These are phyloP conservation scores for Sclerotinia minor DNA, from an alignment of 2,329 filamentous ascomycete species.

Conservation along the genomic window DNA sequence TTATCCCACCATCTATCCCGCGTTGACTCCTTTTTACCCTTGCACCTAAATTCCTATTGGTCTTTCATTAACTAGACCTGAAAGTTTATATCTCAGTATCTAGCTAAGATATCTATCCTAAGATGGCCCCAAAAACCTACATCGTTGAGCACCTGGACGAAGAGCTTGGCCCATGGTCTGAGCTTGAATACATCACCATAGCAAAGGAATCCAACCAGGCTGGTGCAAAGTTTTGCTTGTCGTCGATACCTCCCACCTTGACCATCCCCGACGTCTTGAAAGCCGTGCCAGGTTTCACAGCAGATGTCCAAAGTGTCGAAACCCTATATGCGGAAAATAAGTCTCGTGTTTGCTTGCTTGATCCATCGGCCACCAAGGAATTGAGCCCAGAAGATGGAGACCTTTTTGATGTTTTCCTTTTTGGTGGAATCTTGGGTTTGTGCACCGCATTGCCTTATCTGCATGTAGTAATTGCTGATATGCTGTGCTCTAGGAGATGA, in stretches of 20 bases:
- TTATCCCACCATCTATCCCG: constrained; percentile 19
- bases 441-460: constrained; percentile 20
- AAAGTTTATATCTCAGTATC: constrained; percentile 12
- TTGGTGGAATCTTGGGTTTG: constrained; percentile 90
- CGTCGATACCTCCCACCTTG: constrained; percentile 72
- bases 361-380: constrained; percentile 80
- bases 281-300: constrained; percentile 61
- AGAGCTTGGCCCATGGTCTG: constrained; percentile 91
- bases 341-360: constrained; percentile 80
- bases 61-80: background rate
- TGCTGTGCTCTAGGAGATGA: constrained; percentile 69
- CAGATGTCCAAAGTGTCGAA: constrained; percentile 78
- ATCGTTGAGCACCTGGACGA: constrained; percentile 96
- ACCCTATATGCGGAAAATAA: constrained; percentile 73
- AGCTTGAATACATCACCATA: constrained; percentile 88
- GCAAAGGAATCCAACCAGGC: constrained; percentile 72
- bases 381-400: constrained; percentile 80
- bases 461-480: constrained; percentile 30
- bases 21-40: constrained; percentile 10
- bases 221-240: constrained; percentile 73
- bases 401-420: constrained; percentile 85
- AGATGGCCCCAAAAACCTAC: constrained; percentile 67
- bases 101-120: constrained; percentile 21
- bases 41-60: constrained; percentile 18
- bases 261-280: constrained; percentile 61